These are phyloP conservation scores for Diplosphaera chodatii DNA, from an alignment of 139 green algal genomes.

Conservation along the genomic window DNA sequence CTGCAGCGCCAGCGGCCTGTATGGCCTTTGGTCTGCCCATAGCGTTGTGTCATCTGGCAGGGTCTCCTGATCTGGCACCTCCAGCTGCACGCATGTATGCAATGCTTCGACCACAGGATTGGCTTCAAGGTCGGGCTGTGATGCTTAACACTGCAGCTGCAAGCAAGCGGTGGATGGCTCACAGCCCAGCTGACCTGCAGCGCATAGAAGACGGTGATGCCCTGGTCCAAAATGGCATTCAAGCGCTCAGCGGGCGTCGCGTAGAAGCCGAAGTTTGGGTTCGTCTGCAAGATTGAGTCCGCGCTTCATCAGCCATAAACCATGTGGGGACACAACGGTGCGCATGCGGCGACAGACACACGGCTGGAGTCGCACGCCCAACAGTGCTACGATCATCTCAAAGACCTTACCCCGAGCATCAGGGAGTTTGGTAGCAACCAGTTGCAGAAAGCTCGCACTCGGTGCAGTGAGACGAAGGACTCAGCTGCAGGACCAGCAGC, in stretches of 20 bases:
- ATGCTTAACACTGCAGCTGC: no score
- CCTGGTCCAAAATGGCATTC: not conserved
- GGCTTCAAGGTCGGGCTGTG: no score
- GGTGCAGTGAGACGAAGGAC: not conserved
- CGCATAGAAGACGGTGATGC: not conserved
- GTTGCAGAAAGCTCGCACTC: constrained; percentile 52
- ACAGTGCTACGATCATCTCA: no score
- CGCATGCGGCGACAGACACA: no score
- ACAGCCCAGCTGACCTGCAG: no score
- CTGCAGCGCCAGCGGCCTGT: not conserved
- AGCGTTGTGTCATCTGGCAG: not conserved
- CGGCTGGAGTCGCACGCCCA: no score
- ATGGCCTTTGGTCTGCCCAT: not conserved
- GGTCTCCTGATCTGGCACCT: not conserved
- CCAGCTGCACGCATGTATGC: not conserved
- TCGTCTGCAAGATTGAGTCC: not conserved
- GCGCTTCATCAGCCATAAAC: no score
- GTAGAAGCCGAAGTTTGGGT: not conserved
- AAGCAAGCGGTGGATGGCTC: no score
- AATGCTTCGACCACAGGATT: no score
- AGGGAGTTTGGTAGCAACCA: constrained; percentile 75
- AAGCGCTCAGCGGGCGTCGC: not conserved
- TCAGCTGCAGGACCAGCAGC: not conserved
- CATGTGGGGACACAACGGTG: no score
- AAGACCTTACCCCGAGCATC: constrained; percentile 60